Evolutionary conservation across 2,329 filamentous ascomycete genomes (phyloP).

Genomic region (Thelonectria olida): DNA sequence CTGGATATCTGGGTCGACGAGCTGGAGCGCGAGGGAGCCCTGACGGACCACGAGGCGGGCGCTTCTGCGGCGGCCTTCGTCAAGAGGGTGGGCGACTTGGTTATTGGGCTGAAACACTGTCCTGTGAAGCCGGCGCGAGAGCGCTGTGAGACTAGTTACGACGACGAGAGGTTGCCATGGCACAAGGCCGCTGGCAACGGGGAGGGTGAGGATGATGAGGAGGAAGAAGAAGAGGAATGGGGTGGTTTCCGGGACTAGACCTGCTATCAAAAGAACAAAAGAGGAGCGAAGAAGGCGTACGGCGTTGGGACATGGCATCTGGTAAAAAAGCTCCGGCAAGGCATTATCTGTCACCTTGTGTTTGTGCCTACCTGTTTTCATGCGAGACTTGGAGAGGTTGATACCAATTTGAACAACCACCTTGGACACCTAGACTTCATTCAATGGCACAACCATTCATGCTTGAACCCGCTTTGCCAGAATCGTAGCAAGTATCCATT

Average conservation of each 20-base stretch:
- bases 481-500: background rate
- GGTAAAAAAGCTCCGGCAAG: conserved; percentile 24
- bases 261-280: background rate
- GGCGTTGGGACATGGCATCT: conserved; percentile 36
- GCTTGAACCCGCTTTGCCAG: background rate
- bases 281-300: conserved; percentile 29
- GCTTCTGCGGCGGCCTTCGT: conserved; percentile 66
- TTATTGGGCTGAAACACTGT: conserved; percentile 65
- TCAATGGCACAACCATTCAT: conserved; percentile 9
- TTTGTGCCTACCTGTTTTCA: conserved; percentile 15
- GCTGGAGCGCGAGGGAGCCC: conserved; percentile 73
- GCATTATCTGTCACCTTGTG: conserved; percentile 9
- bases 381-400: conserved; percentile 24
- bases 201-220: conserved; percentile 48
- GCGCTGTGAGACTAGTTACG: conserved; percentile 74
- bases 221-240: conserved; percentile 63
- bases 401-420: conserved; percentile 30
- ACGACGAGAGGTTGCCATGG: conserved; percentile 77
- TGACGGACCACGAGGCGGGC: conserved; percentile 50
- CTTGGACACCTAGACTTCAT: conserved; percentile 27
- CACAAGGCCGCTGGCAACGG: conserved; percentile 49
- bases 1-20: conserved; percentile 94
- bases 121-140: conserved; percentile 77
- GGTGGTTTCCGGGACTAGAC: conserved; percentile 73
- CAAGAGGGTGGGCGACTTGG: conserved; percentile 60